Evolutionary conservation across 495 filamentous ascomycete species (phyloP).

Genomic region (Neurospora sp.): DNA sequence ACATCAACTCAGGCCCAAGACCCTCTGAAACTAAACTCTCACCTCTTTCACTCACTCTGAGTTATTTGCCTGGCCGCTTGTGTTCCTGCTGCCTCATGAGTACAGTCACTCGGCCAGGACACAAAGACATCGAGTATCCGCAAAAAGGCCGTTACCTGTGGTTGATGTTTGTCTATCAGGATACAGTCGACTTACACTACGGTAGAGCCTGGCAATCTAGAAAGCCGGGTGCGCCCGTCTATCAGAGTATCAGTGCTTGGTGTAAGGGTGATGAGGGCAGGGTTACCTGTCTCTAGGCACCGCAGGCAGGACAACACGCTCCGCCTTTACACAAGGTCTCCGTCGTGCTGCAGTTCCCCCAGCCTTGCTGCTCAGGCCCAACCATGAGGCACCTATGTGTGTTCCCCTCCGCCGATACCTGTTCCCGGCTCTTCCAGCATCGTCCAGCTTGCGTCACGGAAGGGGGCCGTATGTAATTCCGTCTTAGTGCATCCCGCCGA

Average conservation of each 20-base stretch:
- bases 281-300: not conserved
- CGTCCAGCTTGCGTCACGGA: not conserved
- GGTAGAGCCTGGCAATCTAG: not conserved
- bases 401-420: not conserved
- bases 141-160: not conserved
- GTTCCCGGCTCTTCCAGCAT: not conserved
- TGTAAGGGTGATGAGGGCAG: not conserved
- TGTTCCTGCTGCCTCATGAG: not conserved
- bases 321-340: not conserved
- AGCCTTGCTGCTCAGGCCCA: not conserved
- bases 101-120: not conserved
- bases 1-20: not conserved
- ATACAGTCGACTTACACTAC: not conserved
- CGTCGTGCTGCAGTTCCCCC: not conserved
- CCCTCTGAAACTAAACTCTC: not conserved
- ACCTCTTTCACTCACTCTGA: not conserved
- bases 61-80: not conserved
- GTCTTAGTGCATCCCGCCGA: not conserved
- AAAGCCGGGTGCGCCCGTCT: not conserved
- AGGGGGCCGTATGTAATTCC: not conserved
- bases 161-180: not conserved
- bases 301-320: not conserved
- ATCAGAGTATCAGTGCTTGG: not conserved
- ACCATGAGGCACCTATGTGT: not conserved
- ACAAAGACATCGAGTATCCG: not conserved